Evolutionary conservation across 495 filamentous ascomycete genomes (phyloP), one percentile per base, ranked within the genome.

Genomic region (Podospora pseudocomata): DNA sequence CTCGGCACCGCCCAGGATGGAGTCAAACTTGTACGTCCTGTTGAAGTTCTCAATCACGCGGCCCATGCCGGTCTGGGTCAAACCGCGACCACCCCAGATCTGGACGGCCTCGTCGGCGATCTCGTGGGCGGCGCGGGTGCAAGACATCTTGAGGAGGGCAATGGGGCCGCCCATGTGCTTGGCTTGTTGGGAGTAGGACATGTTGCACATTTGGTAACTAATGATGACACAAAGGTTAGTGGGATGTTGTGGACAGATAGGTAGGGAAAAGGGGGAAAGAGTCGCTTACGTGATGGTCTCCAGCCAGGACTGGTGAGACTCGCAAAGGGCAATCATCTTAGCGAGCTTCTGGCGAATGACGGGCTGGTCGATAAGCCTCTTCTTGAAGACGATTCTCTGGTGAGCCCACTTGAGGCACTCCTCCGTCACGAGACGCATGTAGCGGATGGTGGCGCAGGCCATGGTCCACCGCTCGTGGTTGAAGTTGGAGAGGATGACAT

Each of bases 331-430:
- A 68, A 96, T 95, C 91, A 96, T 94, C 75, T 91, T 91, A 30
- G 92, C 92, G 66, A 95, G 87, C 81, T 96, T 95, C 71, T 91
- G 90, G 16, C 92, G 86, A 72, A 96, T 93, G n/a, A 90, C 90
- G 18, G 92, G 91, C 72, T 95, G 91, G 70, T 93, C 89, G 68
- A 93, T 86, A 49, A 96, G 83, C 27, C 87, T 88, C 84, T 93
- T 94, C 67, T 84, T 84, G 75, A 94, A 95, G 69, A 96, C 91
- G n/a, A 93, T 82, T 53, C 92, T 88, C 79, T 96, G 92, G 81
- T 94, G 92, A 67, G 88, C 86, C 92, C 92, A 96, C 75, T 95
- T 95, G 68, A 96, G 80, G 72, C 89, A 94, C 74, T 96, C 92
- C 72, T 95, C 92, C 3, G 92, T 89, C 0, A 95, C 84, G 0